phyloP scores from a whole-genome alignment of 257 asterid genomes.

The Solanum bulbocastanum region DNA sequence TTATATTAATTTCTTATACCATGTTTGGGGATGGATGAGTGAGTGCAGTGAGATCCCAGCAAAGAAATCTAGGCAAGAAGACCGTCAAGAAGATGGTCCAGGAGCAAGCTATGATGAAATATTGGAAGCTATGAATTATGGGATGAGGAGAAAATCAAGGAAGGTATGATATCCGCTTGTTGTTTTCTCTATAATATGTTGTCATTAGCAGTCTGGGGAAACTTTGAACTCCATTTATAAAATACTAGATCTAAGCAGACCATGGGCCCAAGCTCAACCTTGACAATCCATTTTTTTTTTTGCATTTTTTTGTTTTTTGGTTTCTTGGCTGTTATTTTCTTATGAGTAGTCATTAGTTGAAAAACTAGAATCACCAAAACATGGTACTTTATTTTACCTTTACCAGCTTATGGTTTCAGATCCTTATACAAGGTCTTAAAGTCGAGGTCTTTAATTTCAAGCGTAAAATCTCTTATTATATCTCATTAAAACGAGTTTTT shows the following conservation, averaged over 20 bases:
- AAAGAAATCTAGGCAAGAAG: slow-evolving; percentile 43
- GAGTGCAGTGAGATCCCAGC: slow-evolving; percentile 34
- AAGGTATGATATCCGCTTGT: slow-evolving; percentile 33
- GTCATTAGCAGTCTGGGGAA: background rate
- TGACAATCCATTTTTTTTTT: background rate
- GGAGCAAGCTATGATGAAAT: slow-evolving; percentile 62
- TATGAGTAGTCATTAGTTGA: background rate
- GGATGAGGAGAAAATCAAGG: slow-evolving; percentile 51
- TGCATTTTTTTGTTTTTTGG: background rate
- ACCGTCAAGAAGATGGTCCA: slow-evolving; percentile 30
- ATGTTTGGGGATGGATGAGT: background rate
- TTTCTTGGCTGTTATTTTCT: background rate
- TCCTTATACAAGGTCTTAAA: background rate
- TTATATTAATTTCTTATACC: background rate
- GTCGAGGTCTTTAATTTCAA: background rate
- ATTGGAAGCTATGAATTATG: slow-evolving; percentile 63
- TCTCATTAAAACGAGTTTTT: background rate
- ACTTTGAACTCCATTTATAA: background rate
- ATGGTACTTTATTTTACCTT: background rate
- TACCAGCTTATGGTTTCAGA: background rate
- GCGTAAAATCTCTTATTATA: background rate
- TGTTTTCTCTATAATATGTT: background rate
- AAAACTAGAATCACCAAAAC: background rate
- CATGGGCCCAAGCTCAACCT: background rate
- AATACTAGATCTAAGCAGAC: background rate